Percentiles rank a stretch among this genome's conserved stretches.
Conservation (phyloP, 2,329 filamentous ascomycete genomes). For the Arthrobotrys sphaeroides region DNA sequence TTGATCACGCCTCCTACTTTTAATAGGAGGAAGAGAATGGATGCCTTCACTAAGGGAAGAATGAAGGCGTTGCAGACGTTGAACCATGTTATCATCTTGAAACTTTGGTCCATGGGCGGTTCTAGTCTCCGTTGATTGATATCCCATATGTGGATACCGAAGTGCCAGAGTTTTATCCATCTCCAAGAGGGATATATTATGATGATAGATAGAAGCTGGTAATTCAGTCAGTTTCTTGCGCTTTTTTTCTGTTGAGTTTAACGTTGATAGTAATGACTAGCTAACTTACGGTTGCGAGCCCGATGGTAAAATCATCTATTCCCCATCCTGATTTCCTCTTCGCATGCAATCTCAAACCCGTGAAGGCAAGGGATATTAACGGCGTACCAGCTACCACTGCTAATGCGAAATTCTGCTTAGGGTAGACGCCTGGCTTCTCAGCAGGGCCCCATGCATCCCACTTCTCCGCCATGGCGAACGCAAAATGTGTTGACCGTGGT, state of each 20-base stretch:
- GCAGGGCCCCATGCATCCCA: conserved; percentile 27
- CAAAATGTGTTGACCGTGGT: conserved; percentile 38
- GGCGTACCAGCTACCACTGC: conserved; percentile 29
- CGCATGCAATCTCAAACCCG: conserved; percentile 32
- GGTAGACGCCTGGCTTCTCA: conserved; percentile 41
- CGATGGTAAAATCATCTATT: conserved; percentile 61
- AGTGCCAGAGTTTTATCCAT: conserved; percentile 46
- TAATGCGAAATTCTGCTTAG: conserved; percentile 37
- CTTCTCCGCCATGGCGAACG: conserved; percentile 33
- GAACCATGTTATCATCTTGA: conserved; percentile 60
- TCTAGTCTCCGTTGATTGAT: conserved; percentile 36
- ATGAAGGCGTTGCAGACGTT: conserved; percentile 62
- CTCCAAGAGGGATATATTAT: conserved; percentile 56
- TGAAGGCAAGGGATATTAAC: conserved; percentile 41
- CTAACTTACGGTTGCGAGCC: conserved; percentile 58
- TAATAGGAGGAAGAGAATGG: conserved; percentile 61
- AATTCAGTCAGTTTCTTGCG: conserved; percentile 36
- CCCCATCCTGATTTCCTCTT: conserved; percentile 43
- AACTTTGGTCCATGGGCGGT: conserved; percentile 58
- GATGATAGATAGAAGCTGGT: conserved; percentile 61
- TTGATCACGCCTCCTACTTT: conserved; percentile 61
- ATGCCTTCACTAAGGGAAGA: conserved; percentile 62
- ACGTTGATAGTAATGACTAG: too few relatives aligned
- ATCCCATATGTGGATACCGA: conserved; percentile 48
- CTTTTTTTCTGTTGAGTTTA: too few relatives aligned